Evolutionary conservation across 352 stramenopile genomes (phyloP), one percentile per base, ranked within the genome.

Genomic region (Globisporangium irregulare): DNA sequence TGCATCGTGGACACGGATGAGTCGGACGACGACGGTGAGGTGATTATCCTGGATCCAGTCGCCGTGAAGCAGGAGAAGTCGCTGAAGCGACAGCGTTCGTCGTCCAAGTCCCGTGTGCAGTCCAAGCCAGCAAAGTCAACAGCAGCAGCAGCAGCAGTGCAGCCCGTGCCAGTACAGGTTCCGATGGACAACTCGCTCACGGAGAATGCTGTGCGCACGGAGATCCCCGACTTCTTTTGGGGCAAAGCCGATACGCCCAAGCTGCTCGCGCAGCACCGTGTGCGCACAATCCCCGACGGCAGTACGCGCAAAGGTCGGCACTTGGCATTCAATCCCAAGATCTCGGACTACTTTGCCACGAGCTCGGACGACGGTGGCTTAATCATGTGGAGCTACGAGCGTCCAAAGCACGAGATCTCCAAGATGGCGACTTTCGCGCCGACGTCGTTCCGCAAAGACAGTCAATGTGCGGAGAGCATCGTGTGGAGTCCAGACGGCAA

Each of bases 151-250:
- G 38, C 14, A 14, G 36, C 36, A 18, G 14, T 15, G 38, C 38
- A 48, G 38, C 14, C 38, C 14, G 38, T 50, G 20, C 51, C 25
- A 22, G 24, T 60, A 59, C 64, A 67, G 27, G 73, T 86, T 36
- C 72, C 74, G 15, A 64, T 76, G 29, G 76, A 87, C 34, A 73
- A 56, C 54, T 62, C 70, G 38, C 27, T 66, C 6, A n/a, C 12
- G 1, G 27, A 54, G 25, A 32, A 54, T 27, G 10, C 25, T 20
- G 64, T 51, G 60, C n/a, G 15, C 66, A 81, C 9, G 27, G 70
- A 76, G 20, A 82, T 84, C 73, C 83, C 78, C 3, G 87, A 95
- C 66, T 59, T 90, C 56, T 94, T 96, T 65, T 94, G 86, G 86
- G 81, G 84, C 32, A 86, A 82, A 34, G 82, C 82, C 8, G 69